Evolutionary conservation across 2,329 filamentous ascomycete species (phyloP).

Genomic region (Oidium heveae): DNA sequence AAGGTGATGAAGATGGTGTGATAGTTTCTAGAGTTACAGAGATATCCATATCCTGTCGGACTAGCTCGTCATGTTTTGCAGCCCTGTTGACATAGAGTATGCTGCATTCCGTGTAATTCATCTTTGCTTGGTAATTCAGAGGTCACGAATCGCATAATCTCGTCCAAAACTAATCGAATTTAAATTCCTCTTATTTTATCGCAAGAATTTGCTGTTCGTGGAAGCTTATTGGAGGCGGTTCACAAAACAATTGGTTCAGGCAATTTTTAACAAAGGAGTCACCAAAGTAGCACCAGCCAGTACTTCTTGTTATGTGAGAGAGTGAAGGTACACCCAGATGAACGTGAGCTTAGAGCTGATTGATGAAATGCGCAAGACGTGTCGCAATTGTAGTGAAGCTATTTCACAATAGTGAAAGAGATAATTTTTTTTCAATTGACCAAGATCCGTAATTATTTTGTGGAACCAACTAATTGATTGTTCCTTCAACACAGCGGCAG

Average conservation of each 20-base stretch:
- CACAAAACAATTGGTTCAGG: not conserved
- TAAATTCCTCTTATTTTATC: not conserved
- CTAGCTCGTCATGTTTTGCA: slow-evolving; percentile 15
- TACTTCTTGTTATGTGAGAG: no score
- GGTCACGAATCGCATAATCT: not conserved
- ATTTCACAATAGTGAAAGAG: not conserved
- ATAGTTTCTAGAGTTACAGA: slow-evolving; percentile 10
- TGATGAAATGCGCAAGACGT: not conserved
- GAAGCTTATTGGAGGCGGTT: not conserved
- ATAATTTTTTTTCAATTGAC: not conserved
- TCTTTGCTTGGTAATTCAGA: slow-evolving; percentile 11
- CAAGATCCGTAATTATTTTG: not conserved
- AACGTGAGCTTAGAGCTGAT: not conserved
- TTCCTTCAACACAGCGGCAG: not conserved
- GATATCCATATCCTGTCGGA: slow-evolving; percentile 13
- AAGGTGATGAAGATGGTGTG: not conserved
- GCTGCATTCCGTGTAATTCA: slow-evolving; percentile 20
- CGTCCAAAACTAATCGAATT: not conserved
- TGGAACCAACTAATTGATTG: not conserved
- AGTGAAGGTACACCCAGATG: not conserved
- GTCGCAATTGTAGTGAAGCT: not conserved
- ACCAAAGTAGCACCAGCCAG: no score
- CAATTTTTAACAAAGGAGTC: no score
- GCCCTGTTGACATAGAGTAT: slow-evolving; percentile 20
- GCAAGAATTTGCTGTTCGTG: not conserved